Base-by-base conservation (phyloP, 352 stramenopile genomes). In the Globisporangium rhizosaccharum region DNA sequence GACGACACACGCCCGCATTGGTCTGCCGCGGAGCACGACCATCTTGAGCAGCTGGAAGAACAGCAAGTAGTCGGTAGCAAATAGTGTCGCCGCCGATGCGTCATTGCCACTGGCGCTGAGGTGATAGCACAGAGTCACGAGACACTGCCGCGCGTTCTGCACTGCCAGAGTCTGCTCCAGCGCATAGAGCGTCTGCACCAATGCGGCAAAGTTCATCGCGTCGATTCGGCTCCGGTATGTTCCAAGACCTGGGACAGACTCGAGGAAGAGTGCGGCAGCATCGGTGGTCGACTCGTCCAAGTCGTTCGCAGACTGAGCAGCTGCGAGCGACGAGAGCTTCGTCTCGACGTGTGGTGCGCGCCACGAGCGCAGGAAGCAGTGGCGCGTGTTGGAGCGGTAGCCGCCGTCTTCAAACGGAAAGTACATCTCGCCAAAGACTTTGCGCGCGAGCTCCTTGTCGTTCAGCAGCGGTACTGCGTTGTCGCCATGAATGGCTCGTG, bases 381-480 rank as follows among this genome's bases (percentile, higher is more conserved):
- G 56, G 15, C 66, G 70, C 0, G 57, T 76, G 50, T 87, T 92
- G 0, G 79, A 89, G 0, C 76, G 54, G 42, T 76, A 91, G 0
- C 85, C 85, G 26, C 85, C 81, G 25, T 92, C 82, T 68, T 94
- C 81, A 52, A 94, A 87, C 8, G 85, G 85, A 28, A 92, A 94
- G 39, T 94, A 92, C 76, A 88, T 91, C 54, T 94, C 85, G 1
- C 77, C 85, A 74, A 94, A 94, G 3, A 91, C 68, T 60, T 91
- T 92, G 18, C 85, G 73, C 1, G 72, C 82, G 74, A 79, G 91
- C 64, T 94, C 85, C 62, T 91, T 91, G 46, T 91, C 83, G n/a
- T 75, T 87, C 4, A 90, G 44, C 5, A 56, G 59, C 9, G 70
- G 72, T 3, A 30, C 44, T 15, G 30, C 20, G 25, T 17, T 51